Evolutionary conservation across 768 basidiomycete species (phyloP), one percentile per base, ranked within the genome.

Genomic region (Crucibulum laeve): DNA sequence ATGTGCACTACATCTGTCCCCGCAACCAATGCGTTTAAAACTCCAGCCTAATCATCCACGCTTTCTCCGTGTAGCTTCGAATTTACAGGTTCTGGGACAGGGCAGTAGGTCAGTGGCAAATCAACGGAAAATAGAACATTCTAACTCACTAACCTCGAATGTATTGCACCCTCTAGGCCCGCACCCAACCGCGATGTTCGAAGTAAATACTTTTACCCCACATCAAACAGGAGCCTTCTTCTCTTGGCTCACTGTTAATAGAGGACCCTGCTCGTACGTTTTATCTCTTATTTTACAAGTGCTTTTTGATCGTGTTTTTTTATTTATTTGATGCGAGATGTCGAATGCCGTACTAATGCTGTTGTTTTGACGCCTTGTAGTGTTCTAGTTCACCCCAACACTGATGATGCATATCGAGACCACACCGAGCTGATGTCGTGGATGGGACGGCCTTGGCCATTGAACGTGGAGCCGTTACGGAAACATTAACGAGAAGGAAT

Each of bases 341-440:
- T n/a, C n/a, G n/a, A n/a, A n/a, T n/a, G n/a, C n/a, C n/a, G n/a
- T n/a, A n/a, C n/a, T n/a, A n/a, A n/a, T n/a, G n/a, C n/a, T n/a
- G n/a, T n/a, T n/a, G n/a, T n/a, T n/a, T n/a, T n/a, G n/a, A n/a
- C n/a, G n/a, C n/a, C n/a, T 15, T 22, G 21, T 51, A 86, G 84
- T 13, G 81, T 87, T 19, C 65, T 86, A 5, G 63, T 87, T 48
- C 84, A 87, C 61, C 85, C 84, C 0, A 85, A 87, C 59, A 86
- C 85, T 4, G 65, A 68, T 18, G 62, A 86, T 48, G 17, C 63
- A 1, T 65, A 67, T 53, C 73, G 50, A 49, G 84, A 86, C 51
- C 85, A 87, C 43, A 77, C 80, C 0, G 80, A 84, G 51, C 64
- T 76, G 5, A 70, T 69, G 43, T 68, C 79, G 0, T 87, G 84